Evolutionary conservation across 2,329 filamentous ascomycete genomes (phyloP), one percentile per base, ranked within the genome.

Genomic region (Cercospora sp.): DNA sequence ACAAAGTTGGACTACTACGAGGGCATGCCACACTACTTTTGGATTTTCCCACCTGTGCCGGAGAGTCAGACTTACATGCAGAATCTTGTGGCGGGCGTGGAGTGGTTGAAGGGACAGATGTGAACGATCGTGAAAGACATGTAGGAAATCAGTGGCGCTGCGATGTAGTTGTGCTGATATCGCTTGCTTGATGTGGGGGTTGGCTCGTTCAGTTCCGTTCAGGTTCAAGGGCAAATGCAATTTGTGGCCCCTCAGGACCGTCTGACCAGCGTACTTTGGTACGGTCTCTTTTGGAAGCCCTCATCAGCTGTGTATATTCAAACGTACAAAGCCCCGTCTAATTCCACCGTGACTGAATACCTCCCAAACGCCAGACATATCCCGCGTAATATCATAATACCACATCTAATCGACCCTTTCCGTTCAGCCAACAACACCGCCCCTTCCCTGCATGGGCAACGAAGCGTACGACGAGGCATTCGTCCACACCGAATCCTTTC

Each of bases 11-110:
- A 68, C 6, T 63, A 65, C 16, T 68, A 68, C 16, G 21, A 63
- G 55, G 81, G 81, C 0, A 73, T 81, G 63, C 80, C 80, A 12
- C 81, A 83, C 73, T 79, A 80, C 74, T 71, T 85, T 24, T 74
- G 74, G 65, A 74, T 73, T 49, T 76, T 79, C 63, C 72, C 71
- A 10, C 53, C 61, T 7, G 43, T 70, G 10, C 66, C 66, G 13
- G 72, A 72, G 45, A 61, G 62, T 3, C 63, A 70, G 69, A 58
- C 66, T n/a, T 74, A 66, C 49, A 49, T 72, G 59, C 63, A 59
- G 57, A 72, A 73, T 9, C 40, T 74, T 59, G 10, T 71, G 18
- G 68, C 57, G 5, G 72, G 72, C 9, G 71, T 74, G 24, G 69
- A 70, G 24, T 74, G 72, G 72, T 34, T 74, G 34, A 60, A 64